Evolutionary conservation across 495 filamentous ascomycete genomes (phyloP), one percentile per base, ranked within the genome.

Genomic region (Lepraria neglecta): DNA sequence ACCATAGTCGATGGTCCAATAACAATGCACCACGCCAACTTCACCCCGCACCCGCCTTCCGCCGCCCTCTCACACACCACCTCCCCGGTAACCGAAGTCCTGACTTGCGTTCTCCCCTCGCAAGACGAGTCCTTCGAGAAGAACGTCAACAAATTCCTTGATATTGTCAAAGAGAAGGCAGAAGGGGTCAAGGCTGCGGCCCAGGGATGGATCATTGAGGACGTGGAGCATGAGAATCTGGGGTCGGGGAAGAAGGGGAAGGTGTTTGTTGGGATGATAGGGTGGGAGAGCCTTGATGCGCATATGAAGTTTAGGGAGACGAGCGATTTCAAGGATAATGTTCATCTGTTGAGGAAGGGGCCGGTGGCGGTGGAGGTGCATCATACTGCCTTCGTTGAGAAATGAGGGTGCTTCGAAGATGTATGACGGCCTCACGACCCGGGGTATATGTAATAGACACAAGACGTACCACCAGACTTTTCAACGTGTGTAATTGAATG

Each of bases 211-310:
- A 61, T 66, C 59, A 43, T 75, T 71, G 57, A 67, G 56, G 60
- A 80, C 70, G 6, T 83, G 72, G 74, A 63, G 72, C 3, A 71
- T 76, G 65, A 80, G 76, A 35, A 73, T 44, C 69, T 77, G 11
- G 75, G 80, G 14, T 64, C 72, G 42, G 77, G 72, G 0, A 72
- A 76, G 57, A 75, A 69, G 61, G 77, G 71, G 27, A 69, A 73
- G 64, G 74, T 74, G 24, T 72, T 73, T 42, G 65, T 73, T 52
- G 67, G 72, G 46, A 63, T 82, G 0, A 45, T 81, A 31, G 84
- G 82, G 3, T 87, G 83, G 83, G 73, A 76, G 24, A 80, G 73
- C 62, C 69, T 79, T 11, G 80, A 85, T 42, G 72, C 71, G 59
- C 82, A 85, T 68, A 67, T 71, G 70, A 60, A 68, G 60, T 78